Base-by-base conservation (phyloP, 805 yeast species). In the Tetrapisispora iriomotensis region DNA sequence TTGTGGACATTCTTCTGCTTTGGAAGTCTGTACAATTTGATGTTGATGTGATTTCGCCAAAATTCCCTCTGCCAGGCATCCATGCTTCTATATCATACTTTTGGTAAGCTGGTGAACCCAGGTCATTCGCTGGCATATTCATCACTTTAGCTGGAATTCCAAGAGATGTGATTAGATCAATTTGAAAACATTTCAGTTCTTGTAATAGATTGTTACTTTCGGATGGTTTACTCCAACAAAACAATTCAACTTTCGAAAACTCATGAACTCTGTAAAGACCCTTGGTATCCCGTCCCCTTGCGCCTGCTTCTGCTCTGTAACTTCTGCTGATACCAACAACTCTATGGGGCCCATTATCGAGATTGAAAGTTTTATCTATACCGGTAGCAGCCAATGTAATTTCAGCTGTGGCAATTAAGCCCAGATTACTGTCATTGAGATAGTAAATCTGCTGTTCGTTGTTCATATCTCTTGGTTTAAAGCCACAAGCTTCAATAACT, bases 181-280 rank as follows among this genome's bases (percentile, higher is more conserved):
- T 71, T 60, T 92, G 97, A 40, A 85, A 69, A 1, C 59, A 58
- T 24, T 77, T 71, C 29, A 92, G 61, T 21, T 69, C 68, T 40
- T 82, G 79, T 35, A 85, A 69, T 48, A 77, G 74, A 3, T 48
- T 45, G 8, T 58, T 59, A 4, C 87, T 72, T 1, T 59, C 58
- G 10, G 67, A 70, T 0, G 63, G 54, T 34, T 60, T 43, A 9
- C 72, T 60, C 95, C 92, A 79, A 44, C 79, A 79, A 52, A 90
- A 92, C 39, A 92, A 62, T 57, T 92, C 98, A 1, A 92, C 95
- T 58, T 92, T 92, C 9, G 94, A 84, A 59, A 92, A 92, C 62
- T 92, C 98, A 56, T 92, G 98, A 19, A 92, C 96, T 31, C 98
- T 67, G 50, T 92, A 92, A 1, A 92, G 66, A 0, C 98, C 98